Percentiles rank a stretch among this genome's conserved stretches.
Conservation (phyloP, 495 filamentous ascomycete genomes). For the Extremus antarcticus region DNA sequence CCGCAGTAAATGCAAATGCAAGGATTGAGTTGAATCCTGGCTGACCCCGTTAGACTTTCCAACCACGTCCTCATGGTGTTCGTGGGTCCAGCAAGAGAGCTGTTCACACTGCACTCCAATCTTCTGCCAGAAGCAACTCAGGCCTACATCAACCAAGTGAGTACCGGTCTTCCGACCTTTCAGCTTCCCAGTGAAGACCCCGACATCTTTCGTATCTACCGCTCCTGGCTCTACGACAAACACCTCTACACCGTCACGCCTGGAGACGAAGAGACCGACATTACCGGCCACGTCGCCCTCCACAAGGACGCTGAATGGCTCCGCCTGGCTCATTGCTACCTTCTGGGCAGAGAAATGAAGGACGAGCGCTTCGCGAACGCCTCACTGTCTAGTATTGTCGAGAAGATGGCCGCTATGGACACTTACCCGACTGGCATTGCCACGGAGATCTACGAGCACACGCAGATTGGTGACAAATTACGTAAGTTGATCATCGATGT, state of each 20-base stretch:
- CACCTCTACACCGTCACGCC: not conserved
- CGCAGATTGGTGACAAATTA: not conserved
- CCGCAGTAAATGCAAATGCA: not conserved
- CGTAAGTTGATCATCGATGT: constrained; percentile 1
- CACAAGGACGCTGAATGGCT: not conserved
- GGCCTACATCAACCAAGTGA: not conserved
- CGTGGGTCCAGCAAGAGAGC: not conserved
- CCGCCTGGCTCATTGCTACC: not conserved
- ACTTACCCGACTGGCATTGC: not conserved
- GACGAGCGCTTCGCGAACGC: constrained; percentile 2
- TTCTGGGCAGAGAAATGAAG: not conserved
- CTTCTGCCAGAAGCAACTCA: not conserved
- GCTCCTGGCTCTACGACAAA: not conserved
- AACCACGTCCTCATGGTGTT: not conserved
- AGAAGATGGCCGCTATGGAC: not conserved
- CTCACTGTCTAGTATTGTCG: not conserved
- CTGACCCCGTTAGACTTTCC: not conserved
- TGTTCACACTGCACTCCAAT: not conserved
- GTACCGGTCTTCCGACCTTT: not conserved
- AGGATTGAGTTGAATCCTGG: not conserved
- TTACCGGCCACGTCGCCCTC: not conserved
- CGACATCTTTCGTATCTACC: constrained; percentile 3
- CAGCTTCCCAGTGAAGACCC: not conserved
- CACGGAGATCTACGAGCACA: not conserved
- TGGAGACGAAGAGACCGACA: not conserved